Conservation (phyloP, 2,329 filamentous ascomycete genomes). For the Fusarium avenaceum region DNA sequence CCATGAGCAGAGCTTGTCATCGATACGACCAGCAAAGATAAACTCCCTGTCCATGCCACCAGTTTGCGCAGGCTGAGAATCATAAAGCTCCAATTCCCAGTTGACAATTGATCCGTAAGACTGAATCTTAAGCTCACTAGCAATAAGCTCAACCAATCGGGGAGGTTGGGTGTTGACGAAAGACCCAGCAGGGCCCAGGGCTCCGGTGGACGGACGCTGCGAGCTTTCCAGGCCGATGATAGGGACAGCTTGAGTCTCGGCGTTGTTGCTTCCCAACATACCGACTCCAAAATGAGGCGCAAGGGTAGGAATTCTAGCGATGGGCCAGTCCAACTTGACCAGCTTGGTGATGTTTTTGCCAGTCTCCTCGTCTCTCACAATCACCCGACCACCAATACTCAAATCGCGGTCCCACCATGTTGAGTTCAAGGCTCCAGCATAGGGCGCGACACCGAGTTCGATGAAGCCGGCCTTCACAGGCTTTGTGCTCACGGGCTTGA, state of each 20-base stretch:
- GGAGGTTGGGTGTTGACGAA: slow-evolving; percentile 89
- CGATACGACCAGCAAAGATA: slow-evolving; percentile 94
- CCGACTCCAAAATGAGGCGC: slow-evolving; percentile 93
- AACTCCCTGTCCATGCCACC: slow-evolving; percentile 92
- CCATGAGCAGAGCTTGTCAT: slow-evolving; percentile 98
- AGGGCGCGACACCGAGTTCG: slow-evolving; percentile 92
- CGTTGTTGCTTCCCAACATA: slow-evolving; percentile 77
- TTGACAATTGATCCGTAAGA: slow-evolving; percentile 84
- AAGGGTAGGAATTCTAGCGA: slow-evolving; percentile 91
- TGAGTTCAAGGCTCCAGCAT: slow-evolving; percentile 85
- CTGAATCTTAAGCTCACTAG: slow-evolving; percentile 78
- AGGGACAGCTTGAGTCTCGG: slow-evolving; percentile 93
- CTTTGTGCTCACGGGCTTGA: slow-evolving; percentile 92
- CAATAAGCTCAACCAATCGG: slow-evolving; percentile 85
- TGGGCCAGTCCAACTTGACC: slow-evolving; percentile 94
- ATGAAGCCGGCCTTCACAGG: slow-evolving; percentile 87
- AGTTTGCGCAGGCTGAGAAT: slow-evolving; percentile 85
- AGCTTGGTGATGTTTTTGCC: slow-evolving; percentile 85
- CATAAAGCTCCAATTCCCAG: slow-evolving; percentile 97
- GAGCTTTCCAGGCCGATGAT: slow-evolving; percentile 90
- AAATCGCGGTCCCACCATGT: slow-evolving; percentile 99
- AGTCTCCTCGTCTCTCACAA: slow-evolving; percentile 78
- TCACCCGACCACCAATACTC: slow-evolving; percentile 87
- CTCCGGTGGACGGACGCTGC: slow-evolving; percentile 53
- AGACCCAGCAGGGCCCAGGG: slow-evolving; percentile 73